A percentile compares a stretch with the other conserved stretches of the same genome.
Evolutionary conservation across 2,329 filamentous ascomycete genomes (phyloP).

Genomic region (Fusarium equiseti): DNA sequence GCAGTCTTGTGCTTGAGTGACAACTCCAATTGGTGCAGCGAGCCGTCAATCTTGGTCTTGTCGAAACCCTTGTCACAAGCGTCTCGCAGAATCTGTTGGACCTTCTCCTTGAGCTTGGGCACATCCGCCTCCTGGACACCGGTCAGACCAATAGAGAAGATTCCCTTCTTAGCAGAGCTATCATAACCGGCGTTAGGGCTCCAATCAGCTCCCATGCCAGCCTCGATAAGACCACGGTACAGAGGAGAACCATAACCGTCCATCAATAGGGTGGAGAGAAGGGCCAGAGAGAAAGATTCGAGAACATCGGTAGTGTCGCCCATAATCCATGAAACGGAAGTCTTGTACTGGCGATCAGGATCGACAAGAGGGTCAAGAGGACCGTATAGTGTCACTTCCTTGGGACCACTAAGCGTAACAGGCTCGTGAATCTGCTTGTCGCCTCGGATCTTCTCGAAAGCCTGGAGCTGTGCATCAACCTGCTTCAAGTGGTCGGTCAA

Average conservation of each 20-base stretch:
- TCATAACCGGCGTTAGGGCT: slow-evolving; percentile 96
- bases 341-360: slow-evolving; percentile 90
- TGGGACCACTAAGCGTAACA: slow-evolving; percentile 76
- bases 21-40: slow-evolving; percentile 94
- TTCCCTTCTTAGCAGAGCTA: slow-evolving; percentile 77
- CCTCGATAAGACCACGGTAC: slow-evolving; percentile 89
- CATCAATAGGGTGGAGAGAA: slow-evolving; percentile 86
- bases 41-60: slow-evolving; percentile 89
- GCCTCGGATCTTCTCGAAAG: slow-evolving; percentile 77
- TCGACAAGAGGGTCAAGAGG: slow-evolving; percentile 90
- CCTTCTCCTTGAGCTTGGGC: slow-evolving; percentile 77
- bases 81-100: slow-evolving; percentile 78
- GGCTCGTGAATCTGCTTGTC: slow-evolving; percentile 83
- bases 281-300: slow-evolving; percentile 87
- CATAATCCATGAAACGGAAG: slow-evolving; percentile 91
- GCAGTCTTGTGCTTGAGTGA: slow-evolving; percentile 95
- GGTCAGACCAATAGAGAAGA: slow-evolving; percentile 91
- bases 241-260: slow-evolving; percentile 96
- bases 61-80: slow-evolving; percentile 84
- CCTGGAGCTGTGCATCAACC: slow-evolving; percentile 78
- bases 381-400: slow-evolving; percentile 78
- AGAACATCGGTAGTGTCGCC: slow-evolving; percentile 85
- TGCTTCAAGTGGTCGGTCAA: slow-evolving; percentile 83
- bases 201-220: slow-evolving; percentile 90
- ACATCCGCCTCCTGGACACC: slow-evolving; percentile 89